Conservation (phyloP, 352 stramenopile species). For the Globisporangium abappressorium region DNA sequence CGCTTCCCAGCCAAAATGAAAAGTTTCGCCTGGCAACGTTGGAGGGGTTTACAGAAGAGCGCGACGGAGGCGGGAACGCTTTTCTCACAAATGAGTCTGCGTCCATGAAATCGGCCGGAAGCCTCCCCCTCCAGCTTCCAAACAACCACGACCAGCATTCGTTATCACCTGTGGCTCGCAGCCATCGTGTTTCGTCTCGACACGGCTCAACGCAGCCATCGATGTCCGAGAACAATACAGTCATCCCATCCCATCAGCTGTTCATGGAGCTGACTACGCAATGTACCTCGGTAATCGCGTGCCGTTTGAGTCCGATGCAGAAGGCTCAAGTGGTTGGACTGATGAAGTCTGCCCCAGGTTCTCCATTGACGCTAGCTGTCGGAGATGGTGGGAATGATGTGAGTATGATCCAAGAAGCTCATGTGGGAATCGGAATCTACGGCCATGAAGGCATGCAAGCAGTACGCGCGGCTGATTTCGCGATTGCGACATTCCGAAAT, state of each 20-base stretch:
- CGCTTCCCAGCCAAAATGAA: conserved; percentile 14
- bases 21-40: conserved; percentile 15
- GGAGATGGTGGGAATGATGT: conserved; percentile 99
- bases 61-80: conserved; percentile 10
- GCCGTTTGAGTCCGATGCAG: conserved; percentile 88
- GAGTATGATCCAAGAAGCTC: conserved; percentile 99
- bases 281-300: conserved; percentile 86
- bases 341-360: conserved; percentile 77
- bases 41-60: conserved; percentile 28
- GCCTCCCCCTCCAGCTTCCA: conserved; percentile 29
- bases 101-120: conserved; percentile 53
- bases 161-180: conserved; percentile 3
- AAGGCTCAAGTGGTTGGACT: conserved; percentile 93
- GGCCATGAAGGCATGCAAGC: conserved; percentile 96
- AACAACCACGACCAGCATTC: conserved; percentile 15
- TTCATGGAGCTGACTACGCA: conserved; percentile 85
- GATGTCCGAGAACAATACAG: conserved; percentile 20
- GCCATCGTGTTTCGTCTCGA: conserved; percentile 26
- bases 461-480: conserved; percentile 81
- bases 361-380: conserved; percentile 92
- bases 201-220: conserved; percentile 40
- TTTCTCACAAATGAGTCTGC: conserved; percentile 32
- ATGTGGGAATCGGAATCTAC: conserved; percentile 98
- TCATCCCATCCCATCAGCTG: conserved; percentile 48
- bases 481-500: conserved; percentile 79